These are phyloP conservation scores for Suillus clintonianus DNA, from an alignment of 768 basidiomycete species.

Conservation along the genomic window DNA sequence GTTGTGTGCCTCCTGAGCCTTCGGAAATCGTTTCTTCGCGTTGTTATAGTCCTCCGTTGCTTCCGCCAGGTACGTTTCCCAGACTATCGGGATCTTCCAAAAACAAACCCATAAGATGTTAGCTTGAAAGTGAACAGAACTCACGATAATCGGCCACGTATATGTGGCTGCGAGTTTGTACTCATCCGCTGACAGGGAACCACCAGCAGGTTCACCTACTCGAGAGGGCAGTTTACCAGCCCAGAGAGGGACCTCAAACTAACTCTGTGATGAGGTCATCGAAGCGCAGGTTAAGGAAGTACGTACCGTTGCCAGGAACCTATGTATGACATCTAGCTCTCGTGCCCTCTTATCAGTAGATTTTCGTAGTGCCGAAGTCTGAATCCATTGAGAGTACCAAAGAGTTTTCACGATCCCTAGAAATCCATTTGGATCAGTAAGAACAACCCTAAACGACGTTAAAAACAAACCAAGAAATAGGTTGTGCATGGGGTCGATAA, in stretches of 20 bases:
- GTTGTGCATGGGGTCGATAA: constrained; percentile 35
- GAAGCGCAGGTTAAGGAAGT: neutral
- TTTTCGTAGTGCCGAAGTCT: constrained; percentile 7
- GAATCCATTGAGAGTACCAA: constrained; percentile 27
- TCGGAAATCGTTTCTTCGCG: neutral
- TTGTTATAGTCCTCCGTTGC: constrained; percentile 8
- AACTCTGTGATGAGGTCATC: neutral
- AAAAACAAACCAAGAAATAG: constrained; percentile 22
- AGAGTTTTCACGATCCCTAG: constrained; percentile 27
- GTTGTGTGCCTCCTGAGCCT: constrained; percentile 4
- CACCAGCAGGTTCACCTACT: constrained; percentile 33
- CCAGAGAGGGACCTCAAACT: constrained; percentile 31
- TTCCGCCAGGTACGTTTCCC: constrained; percentile 15
- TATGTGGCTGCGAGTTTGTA: constrained; percentile 25
- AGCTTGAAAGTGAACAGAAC: constrained; percentile 1
- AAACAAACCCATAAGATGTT: neutral
- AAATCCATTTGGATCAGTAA: neutral
- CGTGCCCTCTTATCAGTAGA: constrained; percentile 9
- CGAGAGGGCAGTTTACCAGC: constrained; percentile 23
- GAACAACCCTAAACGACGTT: too few relatives aligned
- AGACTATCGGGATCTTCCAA: constrained; percentile 14
- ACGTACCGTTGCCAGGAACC: constrained; percentile 14
- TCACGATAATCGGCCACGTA: constrained; percentile 24
- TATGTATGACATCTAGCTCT: constrained; percentile 19
- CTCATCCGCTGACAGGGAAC: constrained; percentile 30